These are phyloP conservation scores for Zelonia costaricensis DNA, from an alignment of 208 protist genomes.

Conservation along the genomic window DNA sequence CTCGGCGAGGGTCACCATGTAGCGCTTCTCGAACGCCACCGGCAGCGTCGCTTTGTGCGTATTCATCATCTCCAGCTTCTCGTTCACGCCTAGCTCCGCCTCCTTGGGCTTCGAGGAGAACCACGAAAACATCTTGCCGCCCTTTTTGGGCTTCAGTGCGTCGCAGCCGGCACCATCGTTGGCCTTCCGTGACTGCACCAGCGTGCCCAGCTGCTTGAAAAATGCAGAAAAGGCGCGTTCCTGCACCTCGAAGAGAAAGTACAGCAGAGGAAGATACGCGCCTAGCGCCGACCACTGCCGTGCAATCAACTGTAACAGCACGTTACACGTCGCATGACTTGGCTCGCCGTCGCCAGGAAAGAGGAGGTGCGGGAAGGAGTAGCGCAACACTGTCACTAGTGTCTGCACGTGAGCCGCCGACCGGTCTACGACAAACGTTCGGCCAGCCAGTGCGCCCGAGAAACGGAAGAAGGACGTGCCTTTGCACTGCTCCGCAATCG, in stretches of 20 bases:
- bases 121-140: constrained; percentile 27
- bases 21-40: constrained; percentile 19
- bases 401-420: constrained; percentile 24
- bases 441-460: constrained; percentile 9
- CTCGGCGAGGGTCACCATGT: constrained; percentile 24
- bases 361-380: constrained; percentile 26
- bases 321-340: constrained; percentile 1
- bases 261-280: constrained; percentile 28
- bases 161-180: constrained; percentile 21
- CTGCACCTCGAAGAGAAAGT: constrained; percentile 33
- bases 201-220: constrained; percentile 18
- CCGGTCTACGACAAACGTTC: constrained; percentile 30
- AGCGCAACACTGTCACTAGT: constrained; percentile 27
- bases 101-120: constrained; percentile 33
- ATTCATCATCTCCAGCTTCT: constrained; percentile 23
- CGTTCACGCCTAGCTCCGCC: constrained; percentile 22
- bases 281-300: constrained; percentile 20
- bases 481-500: constrained; percentile 32
- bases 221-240: constrained; percentile 18
- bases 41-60: constrained; percentile 15
- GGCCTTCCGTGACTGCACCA: constrained; percentile 9
- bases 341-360: constrained; percentile 12
- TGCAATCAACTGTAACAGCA: constrained; percentile 24
- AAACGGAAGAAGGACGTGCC: constrained; percentile 15
- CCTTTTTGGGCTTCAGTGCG: constrained; percentile 25